Evolutionary conservation across 225 moss, liverwort and hornwort genomes (phyloP).

Genomic region (Neckera pumila): DNA sequence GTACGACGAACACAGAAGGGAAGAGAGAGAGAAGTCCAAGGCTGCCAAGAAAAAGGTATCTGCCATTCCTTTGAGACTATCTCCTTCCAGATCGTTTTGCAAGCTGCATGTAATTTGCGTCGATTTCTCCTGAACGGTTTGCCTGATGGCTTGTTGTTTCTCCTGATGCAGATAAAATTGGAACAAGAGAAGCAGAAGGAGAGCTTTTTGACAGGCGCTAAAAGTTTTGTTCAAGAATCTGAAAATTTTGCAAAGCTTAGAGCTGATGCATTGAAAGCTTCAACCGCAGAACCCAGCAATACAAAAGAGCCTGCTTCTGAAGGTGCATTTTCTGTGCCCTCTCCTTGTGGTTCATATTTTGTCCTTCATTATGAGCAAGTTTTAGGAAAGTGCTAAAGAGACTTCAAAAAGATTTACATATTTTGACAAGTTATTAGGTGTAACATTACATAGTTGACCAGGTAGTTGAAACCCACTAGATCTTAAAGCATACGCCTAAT

Average conservation of each 20-base stretch:
- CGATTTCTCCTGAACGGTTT: neutral
- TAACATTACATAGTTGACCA: neutral
- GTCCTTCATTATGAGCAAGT: neutral
- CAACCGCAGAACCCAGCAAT: constrained; percentile 11
- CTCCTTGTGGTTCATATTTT: neutral
- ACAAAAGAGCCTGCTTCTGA: constrained; percentile 8
- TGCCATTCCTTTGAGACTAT: neutral
- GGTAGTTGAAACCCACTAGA: neutral
- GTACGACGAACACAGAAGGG: constrained; percentile 31
- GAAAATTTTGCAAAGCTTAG: constrained; percentile 33
- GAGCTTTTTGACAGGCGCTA: constrained; percentile 18
- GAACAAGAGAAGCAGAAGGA: constrained; percentile 40
- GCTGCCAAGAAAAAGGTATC: constrained; percentile 51
- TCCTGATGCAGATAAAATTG: constrained; percentile 29
- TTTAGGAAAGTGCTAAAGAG: neutral
- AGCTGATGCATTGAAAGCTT: constrained; percentile 17
- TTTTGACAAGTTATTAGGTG: neutral
- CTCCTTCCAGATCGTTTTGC: neutral
- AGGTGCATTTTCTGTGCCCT: neutral
- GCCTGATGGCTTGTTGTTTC: neutral
- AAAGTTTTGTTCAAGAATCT: constrained; percentile 24
- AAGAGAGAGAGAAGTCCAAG: constrained; percentile 41
- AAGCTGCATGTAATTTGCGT: neutral
- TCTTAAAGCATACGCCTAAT: neutral
- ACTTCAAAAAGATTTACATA: neutral